Evolutionary conservation across 1,139 yeast species (phyloP).

Genomic region (Yamadazyma epiphylla): DNA sequence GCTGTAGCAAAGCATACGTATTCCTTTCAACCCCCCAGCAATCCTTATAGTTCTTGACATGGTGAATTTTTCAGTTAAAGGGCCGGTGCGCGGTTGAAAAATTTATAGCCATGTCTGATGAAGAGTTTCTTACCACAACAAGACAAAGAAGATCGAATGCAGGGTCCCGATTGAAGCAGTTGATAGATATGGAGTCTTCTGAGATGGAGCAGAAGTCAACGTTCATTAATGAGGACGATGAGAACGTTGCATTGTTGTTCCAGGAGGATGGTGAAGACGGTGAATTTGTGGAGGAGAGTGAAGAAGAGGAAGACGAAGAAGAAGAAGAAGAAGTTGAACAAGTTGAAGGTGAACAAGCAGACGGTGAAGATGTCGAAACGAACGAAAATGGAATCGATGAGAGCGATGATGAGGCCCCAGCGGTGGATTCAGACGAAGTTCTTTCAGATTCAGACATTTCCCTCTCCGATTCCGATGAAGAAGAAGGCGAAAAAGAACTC

Average conservation of each 20-base stretch:
- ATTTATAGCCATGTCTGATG: constrained; percentile 15
- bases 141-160: constrained; percentile 83
- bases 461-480: constrained; percentile 49
- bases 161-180: constrained; percentile 74
- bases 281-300: constrained; percentile 55
- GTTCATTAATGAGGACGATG: constrained; percentile 57
- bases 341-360: constrained; percentile 20
- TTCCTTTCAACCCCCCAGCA: not conserved
- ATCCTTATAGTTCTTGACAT: too few species aligned
- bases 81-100: not conserved
- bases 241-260: constrained; percentile 69
- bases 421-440: constrained; percentile 37
- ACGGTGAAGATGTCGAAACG: constrained; percentile 11
- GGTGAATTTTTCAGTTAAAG: not conserved
- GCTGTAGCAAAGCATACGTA: too few species aligned
- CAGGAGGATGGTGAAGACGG: constrained; percentile 89
- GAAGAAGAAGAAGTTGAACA: constrained; percentile 9
- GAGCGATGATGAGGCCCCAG: constrained; percentile 15
- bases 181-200: constrained; percentile 63
- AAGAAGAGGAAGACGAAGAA: constrained; percentile 21
- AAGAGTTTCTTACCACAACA: constrained; percentile 57
- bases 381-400: constrained; percentile 9
- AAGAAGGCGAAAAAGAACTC: constrained; percentile 65
- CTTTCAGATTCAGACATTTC: constrained; percentile 55
- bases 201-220: constrained; percentile 22